Evolutionary conservation across 768 basidiomycete genomes (phyloP), one percentile per base, ranked within the genome.

Genomic region (Trametes meyenii): DNA sequence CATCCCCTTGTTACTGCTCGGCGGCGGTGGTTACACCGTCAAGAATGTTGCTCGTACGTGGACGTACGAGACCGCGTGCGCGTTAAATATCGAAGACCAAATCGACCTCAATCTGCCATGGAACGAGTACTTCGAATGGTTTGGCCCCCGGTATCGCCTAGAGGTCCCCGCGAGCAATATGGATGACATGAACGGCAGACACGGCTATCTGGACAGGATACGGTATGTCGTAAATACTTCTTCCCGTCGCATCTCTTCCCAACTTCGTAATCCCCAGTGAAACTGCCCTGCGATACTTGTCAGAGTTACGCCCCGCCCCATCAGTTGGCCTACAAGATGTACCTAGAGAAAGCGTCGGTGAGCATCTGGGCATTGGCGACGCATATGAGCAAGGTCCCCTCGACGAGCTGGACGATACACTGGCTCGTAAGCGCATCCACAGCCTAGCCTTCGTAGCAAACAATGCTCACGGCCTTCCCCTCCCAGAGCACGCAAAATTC

Each of bases 31-130:
- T 1, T 99, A 98, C 74, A 98, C 96, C 0, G 90, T 96, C 49
- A 94, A 96, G 74, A 99, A 99, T 70, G 95, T 98, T 19, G 94
- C 94, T 2, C 82, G 94, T 29, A 86, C 89, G 29, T 99, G 96
- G 96, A 88, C 95, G 24, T 96, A 92, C 77, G 96, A 99, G 74
- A 99, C 97, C 0, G 96, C 94, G 0, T 90, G 96, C 67, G 92
- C 94, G n/a, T 82, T 95, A n/a, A 96, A 93, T 1, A 82, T 90
- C 38, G 89, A 95, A 69, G 79, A 92, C 49, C 82, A 83, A 5
- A 87, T 92, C 50, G 88, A 93, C 70, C 81, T 83, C 21, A 89
- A 91, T 65, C 74, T 94, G 55, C 92, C 91, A 1, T 94, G 87
- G 85, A 91, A 88, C 73, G 85, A 88, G 67, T 96, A 95, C 73